phyloP scores from a whole-genome alignment of 2,329 filamentous ascomycete species.

The Exophiala spinifera region DNA sequence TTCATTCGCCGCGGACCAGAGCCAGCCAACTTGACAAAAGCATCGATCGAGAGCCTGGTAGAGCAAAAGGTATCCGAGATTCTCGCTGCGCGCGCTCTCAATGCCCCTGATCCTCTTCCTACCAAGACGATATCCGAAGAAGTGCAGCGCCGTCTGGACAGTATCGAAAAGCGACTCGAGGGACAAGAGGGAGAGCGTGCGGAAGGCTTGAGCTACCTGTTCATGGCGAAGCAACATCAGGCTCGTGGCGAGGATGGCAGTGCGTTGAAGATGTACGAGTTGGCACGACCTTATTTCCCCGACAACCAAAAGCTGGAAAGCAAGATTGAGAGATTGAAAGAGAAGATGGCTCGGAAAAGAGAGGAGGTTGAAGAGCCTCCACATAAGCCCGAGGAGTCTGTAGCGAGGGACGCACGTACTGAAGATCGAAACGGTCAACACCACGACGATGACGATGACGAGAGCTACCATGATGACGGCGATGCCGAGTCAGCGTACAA shows the following conservation, averaged over 20 bases:
- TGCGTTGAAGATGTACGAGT: conserved; percentile 80
- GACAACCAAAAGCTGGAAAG: conserved; percentile 70
- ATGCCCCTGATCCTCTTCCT: conserved; percentile 32
- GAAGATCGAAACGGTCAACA: conserved; percentile 26
- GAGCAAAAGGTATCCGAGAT: conserved; percentile 90
- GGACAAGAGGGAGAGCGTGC: conserved; percentile 70
- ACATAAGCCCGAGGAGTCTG: background rate
- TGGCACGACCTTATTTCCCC: conserved; percentile 81
- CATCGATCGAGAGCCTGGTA: conserved; percentile 84
- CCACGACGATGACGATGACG: conserved; percentile 9
- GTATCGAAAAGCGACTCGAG: conserved; percentile 81
- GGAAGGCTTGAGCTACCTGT: conserved; percentile 77
- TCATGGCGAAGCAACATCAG: conserved; percentile 91
- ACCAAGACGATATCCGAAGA: conserved; percentile 66
- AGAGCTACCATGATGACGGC: conserved; percentile 32
- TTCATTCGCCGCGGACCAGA: conserved; percentile 26
- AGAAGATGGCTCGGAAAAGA: conserved; percentile 43
- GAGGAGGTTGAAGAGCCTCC: conserved; percentile 36
- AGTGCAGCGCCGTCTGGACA: conserved; percentile 75
- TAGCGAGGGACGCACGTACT: background rate
- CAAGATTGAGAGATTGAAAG: conserved; percentile 55
- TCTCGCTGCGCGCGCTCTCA: conserved; percentile 58
- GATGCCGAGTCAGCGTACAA: conserved; percentile 34
- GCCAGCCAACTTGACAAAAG: conserved; percentile 47
- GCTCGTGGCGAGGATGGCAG: conserved; percentile 74